Base-by-base conservation (phyloP, 371 early-diverging fungal genomes). In the Syncephalis plumigaleata region DNA sequence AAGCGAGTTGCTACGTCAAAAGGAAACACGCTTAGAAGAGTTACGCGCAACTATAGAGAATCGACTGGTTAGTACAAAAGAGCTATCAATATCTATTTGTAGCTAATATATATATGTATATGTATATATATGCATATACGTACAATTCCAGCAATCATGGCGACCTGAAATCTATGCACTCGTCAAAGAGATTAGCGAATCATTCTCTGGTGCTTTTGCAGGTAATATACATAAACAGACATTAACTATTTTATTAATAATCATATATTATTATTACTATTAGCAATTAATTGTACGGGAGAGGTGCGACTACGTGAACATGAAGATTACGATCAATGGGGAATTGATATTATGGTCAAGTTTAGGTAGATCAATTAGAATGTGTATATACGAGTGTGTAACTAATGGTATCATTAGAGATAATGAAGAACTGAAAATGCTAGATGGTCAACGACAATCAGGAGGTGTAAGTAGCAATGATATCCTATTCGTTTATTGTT, bases 381-480 rank as follows among this genome's bases (percentile, higher is more conserved):
- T 53, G 57, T 46, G 18, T 18, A 24, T 45, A 45, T 45, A 22
- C n/a, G 27, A 24, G 4, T 18, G 16, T 45, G 22, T 22, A 18
- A 20, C 21, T 11, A 49, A 24, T n/a, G 39, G 22, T 45, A 11
- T 36, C 22, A 23, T 16, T 31, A 68, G 95, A 52, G 82, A 87
- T 48, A 64, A 68, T 36, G 98, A 97, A 55, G 71, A 77, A 17
- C 68, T 97, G 11, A 87, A 94, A 59, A 57, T 77, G 3, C 67
- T 99, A 44, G 87, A 83, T 16, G 86, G 83, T 5, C 85, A 83
- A 47, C 78, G 98, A 23, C 99, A 99, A 60, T 96, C 96, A 5
- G 99, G 99, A 45, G 99, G 99, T 20, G 77, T 75, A 62, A 51
- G 65, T 55, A 7, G n/a, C 22, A 36, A 17, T 16, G 13, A 39